These are phyloP conservation scores for Salix udensis DNA, from an alignment of 345 rosid species.

Conservation along the genomic window DNA sequence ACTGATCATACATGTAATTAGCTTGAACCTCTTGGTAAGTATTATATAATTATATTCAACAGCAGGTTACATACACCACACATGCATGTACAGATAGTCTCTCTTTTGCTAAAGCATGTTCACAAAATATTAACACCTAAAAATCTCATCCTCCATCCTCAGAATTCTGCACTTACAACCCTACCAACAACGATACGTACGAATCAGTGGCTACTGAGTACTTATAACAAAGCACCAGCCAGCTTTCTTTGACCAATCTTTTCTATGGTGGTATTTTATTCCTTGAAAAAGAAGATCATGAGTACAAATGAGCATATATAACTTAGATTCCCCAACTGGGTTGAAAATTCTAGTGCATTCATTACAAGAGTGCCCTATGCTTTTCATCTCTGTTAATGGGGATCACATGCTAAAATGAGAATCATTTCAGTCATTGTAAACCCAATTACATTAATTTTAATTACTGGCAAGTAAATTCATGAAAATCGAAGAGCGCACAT, in stretches of 20 bases:
- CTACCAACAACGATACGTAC: no score
- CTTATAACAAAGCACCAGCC: no score
- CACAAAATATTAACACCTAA: background rate
- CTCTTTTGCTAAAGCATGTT: background rate
- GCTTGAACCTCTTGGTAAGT: background rate
- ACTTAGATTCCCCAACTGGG: background rate
- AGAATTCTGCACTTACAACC: background rate
- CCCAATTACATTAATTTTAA: background rate
- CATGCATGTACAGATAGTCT: background rate
- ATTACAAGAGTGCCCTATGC: background rate
- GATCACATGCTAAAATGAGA: slow-evolving; percentile 18
- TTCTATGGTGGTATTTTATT: no score
- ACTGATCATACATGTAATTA: background rate
- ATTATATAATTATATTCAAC: background rate
- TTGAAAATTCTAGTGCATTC: background rate
- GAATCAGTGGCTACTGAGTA: no score
- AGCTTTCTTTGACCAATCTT: no score
- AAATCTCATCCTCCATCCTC: background rate
- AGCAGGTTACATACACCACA: background rate
- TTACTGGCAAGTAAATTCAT: background rate
- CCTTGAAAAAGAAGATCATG: no score
- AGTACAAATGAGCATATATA: background rate
- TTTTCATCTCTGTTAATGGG: slow-evolving; percentile 17
- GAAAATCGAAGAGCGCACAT: slow-evolving; percentile 9
- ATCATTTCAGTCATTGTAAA: background rate